A percentile compares a stretch with the other conserved stretches of the same genome.
Evolutionary conservation across 192 early-diverging fungal genomes (phyloP).

Genomic region (Phlyctochytrium bullatum): DNA sequence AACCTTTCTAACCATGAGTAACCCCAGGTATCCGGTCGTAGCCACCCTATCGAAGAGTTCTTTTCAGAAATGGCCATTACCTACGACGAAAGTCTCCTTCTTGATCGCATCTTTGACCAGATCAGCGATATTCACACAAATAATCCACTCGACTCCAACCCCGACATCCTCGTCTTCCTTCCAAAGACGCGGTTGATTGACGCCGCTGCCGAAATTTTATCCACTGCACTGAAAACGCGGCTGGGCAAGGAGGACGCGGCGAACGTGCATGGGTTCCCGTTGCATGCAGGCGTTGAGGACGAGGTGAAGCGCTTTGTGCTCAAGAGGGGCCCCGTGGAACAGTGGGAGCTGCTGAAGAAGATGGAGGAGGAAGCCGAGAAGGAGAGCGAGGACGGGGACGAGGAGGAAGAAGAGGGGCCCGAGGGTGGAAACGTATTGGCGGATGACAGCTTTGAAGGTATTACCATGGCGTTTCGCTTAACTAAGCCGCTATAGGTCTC

Average conservation of each 20-base stretch:
- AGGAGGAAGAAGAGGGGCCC: no score
- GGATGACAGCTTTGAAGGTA: no score
- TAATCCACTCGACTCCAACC: constrained; percentile 1
- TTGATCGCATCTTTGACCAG: no score
- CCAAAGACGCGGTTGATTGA: constrained; percentile 16
- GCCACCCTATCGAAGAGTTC: constrained; percentile 10
- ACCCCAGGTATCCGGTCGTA: constrained; percentile 10
- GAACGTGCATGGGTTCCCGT: constrained; percentile 13
- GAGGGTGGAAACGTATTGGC: no score
- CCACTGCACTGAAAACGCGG: no score
- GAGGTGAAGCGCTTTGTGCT: constrained; percentile 13
- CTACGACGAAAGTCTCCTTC: neutral
- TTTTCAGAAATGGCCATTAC: neutral
- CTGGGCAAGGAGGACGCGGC: no score
- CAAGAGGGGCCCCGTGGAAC: no score
- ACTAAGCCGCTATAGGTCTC: no score
- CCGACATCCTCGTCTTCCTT: constrained; percentile 28
- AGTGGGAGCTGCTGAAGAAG: neutral
- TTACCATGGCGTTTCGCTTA: no score
- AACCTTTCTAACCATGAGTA: no score
- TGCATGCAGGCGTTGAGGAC: constrained; percentile 11
- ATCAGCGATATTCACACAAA: no score
- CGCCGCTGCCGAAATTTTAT: no score
- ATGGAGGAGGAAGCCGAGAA: neutral
- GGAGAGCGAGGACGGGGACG: neutral